Percentiles rank a stretch among this genome's conserved stretches.
Conservation (phyloP, 2,329 filamentous ascomycete species). For the Fusarium graminum region DNA sequence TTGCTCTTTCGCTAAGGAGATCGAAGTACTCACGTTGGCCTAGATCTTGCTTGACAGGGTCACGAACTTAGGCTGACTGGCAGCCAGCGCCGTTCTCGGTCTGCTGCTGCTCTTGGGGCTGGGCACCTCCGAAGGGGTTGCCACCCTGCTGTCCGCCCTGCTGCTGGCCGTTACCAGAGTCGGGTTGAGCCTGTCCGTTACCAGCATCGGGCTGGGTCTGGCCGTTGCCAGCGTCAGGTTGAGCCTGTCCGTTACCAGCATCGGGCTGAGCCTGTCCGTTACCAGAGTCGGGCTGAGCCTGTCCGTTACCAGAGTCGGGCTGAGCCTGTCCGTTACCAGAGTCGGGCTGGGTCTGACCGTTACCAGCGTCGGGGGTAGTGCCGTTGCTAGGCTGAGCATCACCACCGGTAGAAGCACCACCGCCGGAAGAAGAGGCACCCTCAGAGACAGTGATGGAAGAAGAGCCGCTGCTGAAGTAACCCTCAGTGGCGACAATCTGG, state of each 20-base stretch:
- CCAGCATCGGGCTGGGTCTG: not conserved
- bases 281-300: not conserved
- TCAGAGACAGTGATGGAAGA: conserved; percentile 60
- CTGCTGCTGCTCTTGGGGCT: conserved; percentile 19
- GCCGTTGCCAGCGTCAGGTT: not conserved
- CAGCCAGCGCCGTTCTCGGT: conserved; percentile 14
- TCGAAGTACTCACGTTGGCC: conserved; percentile 17
- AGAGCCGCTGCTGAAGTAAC: conserved; percentile 63
- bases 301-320: not conserved
- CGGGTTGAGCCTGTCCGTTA: not conserved
- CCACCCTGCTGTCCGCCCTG: conserved; percentile 16
- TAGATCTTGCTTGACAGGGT: not conserved
- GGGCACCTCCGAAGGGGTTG: conserved; percentile 12
- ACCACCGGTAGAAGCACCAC: conserved; percentile 2
- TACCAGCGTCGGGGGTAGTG: not conserved
- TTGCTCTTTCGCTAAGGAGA: no score
- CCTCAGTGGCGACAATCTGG: conserved; percentile 68
- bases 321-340: not conserved
- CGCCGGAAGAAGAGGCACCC: conserved; percentile 16
- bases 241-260: not conserved
- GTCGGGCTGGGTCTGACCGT: not conserved
- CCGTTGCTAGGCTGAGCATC: not conserved
- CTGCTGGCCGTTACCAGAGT: not conserved
- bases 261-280: not conserved
- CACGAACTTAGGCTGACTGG: conserved; percentile 18